Base-by-base conservation (phyloP, 2,329 filamentous ascomycete genomes). In the Penicillium sp. region DNA sequence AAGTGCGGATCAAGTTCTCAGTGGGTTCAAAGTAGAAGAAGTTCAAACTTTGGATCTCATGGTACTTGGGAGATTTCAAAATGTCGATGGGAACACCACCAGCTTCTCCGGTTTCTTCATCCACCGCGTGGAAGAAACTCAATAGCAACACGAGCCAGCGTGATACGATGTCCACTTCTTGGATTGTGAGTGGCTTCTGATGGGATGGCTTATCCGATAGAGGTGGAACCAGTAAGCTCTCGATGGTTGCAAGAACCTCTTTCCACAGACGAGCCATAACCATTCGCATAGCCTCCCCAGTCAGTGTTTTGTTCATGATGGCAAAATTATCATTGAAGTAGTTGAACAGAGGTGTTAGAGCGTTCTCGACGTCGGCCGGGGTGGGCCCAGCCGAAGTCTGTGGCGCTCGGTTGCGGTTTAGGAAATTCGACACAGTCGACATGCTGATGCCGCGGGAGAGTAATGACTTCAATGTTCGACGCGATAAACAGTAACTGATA, bases 311-410 rank as follows among this genome's bases (percentile, higher is more conserved):
- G 78, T 98, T 97, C 93, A 99, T 96, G 66, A 98, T 96, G 57
- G 92, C 91, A 75, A 99, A 99, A 70, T 99, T 99, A 72, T 97
- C 93, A 72, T 99, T 91, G 71, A 99, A 99, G 74, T 99, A 99
- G 53, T 87, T 85, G 71, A 97, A 95, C 1, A 99, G 82, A 4
- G 92, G 90, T 65, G 90, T 87, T 13, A 99, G 79, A 0, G 91
- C 91, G 65, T 88, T 88, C 63, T 91, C 89, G 21, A 96, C 83
- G 58, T 97, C 91, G 7, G 82, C 82, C 31, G 85, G 84, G 0
- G 90, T 89, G 10, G 89, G 81, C 1, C 82, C 82, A 48, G 86
- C 81, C 10, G 77, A 63, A 14, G 79, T 73, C 42, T 78, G 76
- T 63, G 79, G 75, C 16, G 78, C 74, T 60, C 82, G 77, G 62